These are phyloP conservation scores for Plantago ovata DNA, from an alignment of 257 asterid species.

Conservation along the genomic window DNA sequence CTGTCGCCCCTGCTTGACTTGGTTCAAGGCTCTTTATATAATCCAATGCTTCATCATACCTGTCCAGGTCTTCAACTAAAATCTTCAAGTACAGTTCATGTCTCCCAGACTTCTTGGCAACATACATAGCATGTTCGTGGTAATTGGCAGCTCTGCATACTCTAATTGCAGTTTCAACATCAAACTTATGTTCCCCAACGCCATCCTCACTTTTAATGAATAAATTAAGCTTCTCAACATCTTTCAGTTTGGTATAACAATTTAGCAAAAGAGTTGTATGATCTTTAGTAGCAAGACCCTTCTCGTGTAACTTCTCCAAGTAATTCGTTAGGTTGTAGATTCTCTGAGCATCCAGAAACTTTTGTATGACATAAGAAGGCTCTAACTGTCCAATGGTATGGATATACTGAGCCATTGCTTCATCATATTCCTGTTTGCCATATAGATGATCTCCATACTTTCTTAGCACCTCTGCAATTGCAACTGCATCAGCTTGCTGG, in stretches of 20 bases:
- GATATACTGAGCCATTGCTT: slow-evolving; percentile 90
- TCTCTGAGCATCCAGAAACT: slow-evolving; percentile 96
- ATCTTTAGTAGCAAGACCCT: slow-evolving; percentile 90
- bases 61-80: slow-evolving; percentile 86
- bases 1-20: slow-evolving; percentile 93
- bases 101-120: slow-evolving; percentile 91
- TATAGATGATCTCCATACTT: slow-evolving; percentile 93
- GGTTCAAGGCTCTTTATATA: slow-evolving; percentile 87
- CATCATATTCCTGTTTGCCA: slow-evolving; percentile 77
- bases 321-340: slow-evolving; percentile 87
- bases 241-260: slow-evolving; percentile 94
- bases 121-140: slow-evolving; percentile 98
- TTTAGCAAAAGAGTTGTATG: slow-evolving; percentile 93
- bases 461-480: slow-evolving; percentile 92
- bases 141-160: slow-evolving; percentile 96
- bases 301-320: slow-evolving; percentile 93
- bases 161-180: slow-evolving; percentile 93
- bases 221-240: slow-evolving; percentile 78
- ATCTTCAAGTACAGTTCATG: slow-evolving; percentile 96
- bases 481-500: slow-evolving; percentile 97
- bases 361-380: slow-evolving; percentile 93
- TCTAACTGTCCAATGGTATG: slow-evolving; percentile 90
- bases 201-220: slow-evolving; percentile 89
- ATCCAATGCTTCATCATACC: slow-evolving; percentile 87
- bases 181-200: slow-evolving; percentile 75